phyloP scores from a whole-genome alignment of 2,329 filamentous ascomycete genomes.

The Ophiostoma triangulosporum region DNA sequence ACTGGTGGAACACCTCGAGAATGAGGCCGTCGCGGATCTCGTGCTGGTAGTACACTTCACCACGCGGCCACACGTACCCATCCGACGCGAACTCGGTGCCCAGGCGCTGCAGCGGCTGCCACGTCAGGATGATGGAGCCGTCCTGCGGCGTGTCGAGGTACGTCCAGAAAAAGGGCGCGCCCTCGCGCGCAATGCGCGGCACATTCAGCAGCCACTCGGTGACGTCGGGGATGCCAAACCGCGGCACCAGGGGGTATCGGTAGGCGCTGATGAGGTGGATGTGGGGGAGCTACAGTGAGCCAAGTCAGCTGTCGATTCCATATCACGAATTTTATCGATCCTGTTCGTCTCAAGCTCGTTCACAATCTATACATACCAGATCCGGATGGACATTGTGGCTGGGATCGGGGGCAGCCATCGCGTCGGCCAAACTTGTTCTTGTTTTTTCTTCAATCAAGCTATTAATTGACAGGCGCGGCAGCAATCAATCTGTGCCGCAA shows the following conservation, averaged over 20 bases:
- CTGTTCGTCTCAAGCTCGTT: background rate
- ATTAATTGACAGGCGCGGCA: background rate
- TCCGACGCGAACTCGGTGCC: constrained; percentile 73
- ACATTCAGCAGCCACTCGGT: constrained; percentile 74
- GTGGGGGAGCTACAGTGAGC: constrained; percentile 58
- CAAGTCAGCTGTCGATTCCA: background rate
- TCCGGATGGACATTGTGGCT: constrained; percentile 23
- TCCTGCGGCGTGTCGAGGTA: constrained; percentile 74
- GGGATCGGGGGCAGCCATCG: constrained; percentile 19
- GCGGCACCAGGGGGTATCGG: constrained; percentile 61
- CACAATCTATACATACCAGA: constrained; percentile 16
- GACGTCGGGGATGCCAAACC: constrained; percentile 61
- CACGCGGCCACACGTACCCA: constrained; percentile 80
- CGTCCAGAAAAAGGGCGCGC: constrained; percentile 83
- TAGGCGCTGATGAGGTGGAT: constrained; percentile 79
- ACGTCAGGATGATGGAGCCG: constrained; percentile 71
- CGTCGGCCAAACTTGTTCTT: background rate
- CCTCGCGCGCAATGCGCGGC: constrained; percentile 71
- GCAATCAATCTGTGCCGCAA: background rate
- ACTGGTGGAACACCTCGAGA: constrained; percentile 78
- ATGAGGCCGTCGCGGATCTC: constrained; percentile 56
- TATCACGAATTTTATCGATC: no score
- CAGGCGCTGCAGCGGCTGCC: constrained; percentile 66
- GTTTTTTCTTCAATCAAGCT: background rate
- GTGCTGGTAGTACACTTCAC: constrained; percentile 63